These are phyloP conservation scores for Raddia guianensis DNA, from an alignment of 176 grass and related monocot species.

Conservation along the genomic window DNA sequence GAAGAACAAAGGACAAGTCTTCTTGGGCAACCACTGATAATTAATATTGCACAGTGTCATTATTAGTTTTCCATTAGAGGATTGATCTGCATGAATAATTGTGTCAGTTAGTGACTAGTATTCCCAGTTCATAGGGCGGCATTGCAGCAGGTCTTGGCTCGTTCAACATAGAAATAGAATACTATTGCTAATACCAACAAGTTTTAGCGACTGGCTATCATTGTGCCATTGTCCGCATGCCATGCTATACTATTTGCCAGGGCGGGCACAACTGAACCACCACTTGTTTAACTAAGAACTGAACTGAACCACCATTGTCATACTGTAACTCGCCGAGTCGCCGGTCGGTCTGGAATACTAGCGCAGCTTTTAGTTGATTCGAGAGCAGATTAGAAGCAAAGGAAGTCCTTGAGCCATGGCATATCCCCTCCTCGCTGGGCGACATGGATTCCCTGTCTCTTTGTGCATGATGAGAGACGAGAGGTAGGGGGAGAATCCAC, in stretches of 20 bases:
- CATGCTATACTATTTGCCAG: neutral
- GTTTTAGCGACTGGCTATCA: neutral
- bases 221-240: neutral
- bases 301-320: neutral
- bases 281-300: no score
- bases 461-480: neutral
- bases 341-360: neutral
- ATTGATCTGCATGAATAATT: neutral
- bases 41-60: neutral
- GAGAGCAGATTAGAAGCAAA: neutral
- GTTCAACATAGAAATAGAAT: conserved; percentile 5
- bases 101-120: neutral
- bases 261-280: neutral
- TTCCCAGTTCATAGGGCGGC: neutral
- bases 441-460: conserved; percentile 3
- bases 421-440: neutral
- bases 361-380: neutral
- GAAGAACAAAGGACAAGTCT: no score
- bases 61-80: neutral
- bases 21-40: neutral
- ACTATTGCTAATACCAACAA: neutral
- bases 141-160: neutral
- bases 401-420: neutral
- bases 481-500: conserved; percentile 15
- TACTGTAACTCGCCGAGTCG: neutral